Base-by-base conservation (phyloP, 805 yeast species). In the Brettanomyces bruxellensis region DNA sequence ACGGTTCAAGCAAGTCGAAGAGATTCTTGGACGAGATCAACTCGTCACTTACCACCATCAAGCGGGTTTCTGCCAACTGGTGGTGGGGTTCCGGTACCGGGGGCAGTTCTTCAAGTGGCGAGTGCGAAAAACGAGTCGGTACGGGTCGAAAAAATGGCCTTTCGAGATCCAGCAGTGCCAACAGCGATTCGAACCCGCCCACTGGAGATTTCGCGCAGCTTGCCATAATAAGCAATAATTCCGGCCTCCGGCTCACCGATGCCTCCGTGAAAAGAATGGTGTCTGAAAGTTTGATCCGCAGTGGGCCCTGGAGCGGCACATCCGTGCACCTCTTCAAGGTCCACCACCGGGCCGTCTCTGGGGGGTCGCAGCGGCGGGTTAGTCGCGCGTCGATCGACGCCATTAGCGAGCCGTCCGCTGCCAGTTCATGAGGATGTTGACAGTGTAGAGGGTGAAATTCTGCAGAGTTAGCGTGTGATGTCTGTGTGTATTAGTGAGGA, bases 221-320 rank as follows among this genome's bases (percentile, higher is more conserved):
- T 35, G 12, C 25, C n/a, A n/a, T 40, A 34, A 25, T 40, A 7
- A 18, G 22, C 23, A n/a, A 22, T 23, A n/a, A 13, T n/a, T 40
- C 51, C 50, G 4, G 47, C 61, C 4, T 41, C 56, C 8, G 54
- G 62, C 3, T 47, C 3, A 48, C 47, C 5, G 30, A 47, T n/a
- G 53, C 49, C 7, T 38, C 34, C 25, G 12, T 49, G 4, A 30
- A 34, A 13, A 38, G 46, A 3, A 24, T 42, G 4, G 55, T 47
- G 12, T 32, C 44, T 1, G 48, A 48, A 4, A 48, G 56, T 44
- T 44, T 60, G 23, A 35, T 52, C 13, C 46, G 51, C 4, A 45
- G 55, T 14, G 72, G 73, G 43, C 58, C 68, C n/a, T 78, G 79
- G 77, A 56, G 58, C 9, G 67, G 67, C 3, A 72, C 79, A 1